Evolutionary conservation across 306 rosid species (phyloP).

Genomic region (Lagenaria siceraria): DNA sequence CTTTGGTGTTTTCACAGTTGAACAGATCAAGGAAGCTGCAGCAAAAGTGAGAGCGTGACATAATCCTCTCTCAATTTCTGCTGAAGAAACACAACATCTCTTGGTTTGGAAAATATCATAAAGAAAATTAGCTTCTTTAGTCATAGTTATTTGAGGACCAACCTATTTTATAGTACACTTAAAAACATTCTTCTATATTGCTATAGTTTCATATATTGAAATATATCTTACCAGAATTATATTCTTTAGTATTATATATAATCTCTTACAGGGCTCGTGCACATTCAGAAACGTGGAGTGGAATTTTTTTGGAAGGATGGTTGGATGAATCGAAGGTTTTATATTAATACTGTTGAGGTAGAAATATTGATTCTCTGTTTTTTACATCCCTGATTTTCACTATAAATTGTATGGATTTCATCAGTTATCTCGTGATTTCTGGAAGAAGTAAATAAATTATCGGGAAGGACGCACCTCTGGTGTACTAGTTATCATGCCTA

Average conservation of each 20-base stretch:
- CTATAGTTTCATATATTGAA: neutral
- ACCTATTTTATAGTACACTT: neutral
- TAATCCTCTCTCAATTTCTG: neutral
- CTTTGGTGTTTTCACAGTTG: slow-evolving; percentile 75
- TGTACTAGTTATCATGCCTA: too few relatives aligned
- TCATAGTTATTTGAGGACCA: neutral
- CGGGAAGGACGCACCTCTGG: too few relatives aligned
- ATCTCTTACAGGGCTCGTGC: neutral
- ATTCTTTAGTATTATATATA: neutral
- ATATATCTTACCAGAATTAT: neutral
- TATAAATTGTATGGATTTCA: neutral
- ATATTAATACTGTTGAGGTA: neutral
- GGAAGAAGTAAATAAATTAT: neutral
- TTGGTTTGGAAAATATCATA: neutral
- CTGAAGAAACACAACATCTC: neutral
- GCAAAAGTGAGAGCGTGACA: slow-evolving; percentile 45
- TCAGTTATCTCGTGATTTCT: neutral
- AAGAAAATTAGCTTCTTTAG: neutral
- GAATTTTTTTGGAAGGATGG: neutral
- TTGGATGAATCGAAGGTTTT: neutral
- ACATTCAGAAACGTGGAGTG: neutral
- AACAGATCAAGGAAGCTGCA: slow-evolving; percentile 93
- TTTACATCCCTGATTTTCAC: neutral
- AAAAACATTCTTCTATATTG: neutral
- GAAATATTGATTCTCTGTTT: neutral